Base-by-base conservation (phyloP, 805 yeast genomes). In the Pichia membranifaciens region DNA sequence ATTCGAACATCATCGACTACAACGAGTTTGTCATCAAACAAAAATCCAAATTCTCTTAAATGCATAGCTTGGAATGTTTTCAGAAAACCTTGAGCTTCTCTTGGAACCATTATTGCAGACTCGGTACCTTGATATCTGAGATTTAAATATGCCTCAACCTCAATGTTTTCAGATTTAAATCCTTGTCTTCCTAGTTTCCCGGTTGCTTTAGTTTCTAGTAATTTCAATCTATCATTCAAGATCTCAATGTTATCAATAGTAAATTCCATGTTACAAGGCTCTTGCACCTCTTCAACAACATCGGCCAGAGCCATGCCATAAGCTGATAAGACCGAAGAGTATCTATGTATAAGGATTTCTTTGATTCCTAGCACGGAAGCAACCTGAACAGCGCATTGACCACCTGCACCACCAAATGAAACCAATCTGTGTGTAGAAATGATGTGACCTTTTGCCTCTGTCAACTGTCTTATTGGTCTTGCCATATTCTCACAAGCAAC, bases 331-430 rank as follows among this genome's bases (percentile, higher is more conserved):
- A 88, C 79, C 0, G 95, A 86, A 2, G 96, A 86, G 62, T 85
- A 85, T 60, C 83, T 76, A 65, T 88, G 96, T 22, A 85, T 81
- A 31, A 87, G 64, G 7, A 88, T 84, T 25, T 79, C 76, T 12
- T 70, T 62, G 41, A 88, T 84, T 8, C 89, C 89, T 51, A 88
- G 70, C 22, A 76, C 73, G 48, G 77, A 72, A 1, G 95, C 95
- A 32, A 88, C 81, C 9, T 85, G 81, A 42, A 78, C 81, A 2
- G 93, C 90, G 64, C 86, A 90, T 65, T 88, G 96, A 8, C 96
- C 96, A 45, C 96, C 96, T 22, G 95, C 95, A 42, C 96, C 96
- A 41, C 96, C 96, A 66, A 88, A 88, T 2, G 91, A 76, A 1
- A 89, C 95, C 50, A 88, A 66, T 49, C 83, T 68, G 61, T 88